phyloP scores from a whole-genome alignment of 106 monocot genomes.

The Narthecium ossifragum region DNA sequence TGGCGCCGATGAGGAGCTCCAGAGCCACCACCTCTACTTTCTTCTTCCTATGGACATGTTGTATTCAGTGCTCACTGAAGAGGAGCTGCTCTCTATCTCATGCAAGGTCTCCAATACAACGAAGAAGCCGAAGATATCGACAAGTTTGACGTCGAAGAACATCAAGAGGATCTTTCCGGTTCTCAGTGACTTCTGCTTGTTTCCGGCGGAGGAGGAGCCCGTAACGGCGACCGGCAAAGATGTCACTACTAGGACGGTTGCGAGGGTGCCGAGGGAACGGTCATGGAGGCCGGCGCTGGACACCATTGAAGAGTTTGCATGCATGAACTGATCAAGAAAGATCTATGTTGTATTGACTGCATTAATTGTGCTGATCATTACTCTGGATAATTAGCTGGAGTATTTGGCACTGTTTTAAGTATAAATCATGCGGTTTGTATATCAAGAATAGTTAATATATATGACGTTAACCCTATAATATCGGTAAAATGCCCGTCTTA shows the following conservation, averaged over 20 bases:
- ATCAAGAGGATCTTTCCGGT: slow-evolving; percentile 25
- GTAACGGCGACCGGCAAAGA: background rate
- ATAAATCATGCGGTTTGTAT: too few species aligned
- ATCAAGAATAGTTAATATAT: too few species aligned
- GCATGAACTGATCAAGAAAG: background rate
- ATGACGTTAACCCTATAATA: background rate
- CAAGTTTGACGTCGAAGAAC: slow-evolving; percentile 1
- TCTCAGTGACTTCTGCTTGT: slow-evolving; percentile 37
- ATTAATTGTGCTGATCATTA: background rate
- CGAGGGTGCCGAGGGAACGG: slow-evolving; percentile 12
- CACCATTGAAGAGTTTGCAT: slow-evolving; percentile 46
- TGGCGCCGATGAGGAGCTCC: slow-evolving; percentile 33
- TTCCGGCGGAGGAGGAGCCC: slow-evolving; percentile 10
- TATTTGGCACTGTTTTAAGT: background rate
- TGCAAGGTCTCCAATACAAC: slow-evolving; percentile 10
- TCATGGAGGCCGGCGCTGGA: slow-evolving; percentile 61
- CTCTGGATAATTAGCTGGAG: background rate
- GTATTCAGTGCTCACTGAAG: slow-evolving; percentile 78
- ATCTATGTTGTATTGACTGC: too few species aligned
- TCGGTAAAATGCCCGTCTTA: background rate
- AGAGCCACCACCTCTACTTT: slow-evolving; percentile 38
- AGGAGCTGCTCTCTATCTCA: slow-evolving; percentile 42
- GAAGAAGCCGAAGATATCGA: slow-evolving; percentile 6
- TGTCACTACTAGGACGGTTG: background rate
- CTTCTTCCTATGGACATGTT: slow-evolving; percentile 73